Percentiles rank a stretch among this genome's conserved stretches.
Conservation (phyloP, 31 red algal genomes). For the Odonthalia washingtoniensis region DNA sequence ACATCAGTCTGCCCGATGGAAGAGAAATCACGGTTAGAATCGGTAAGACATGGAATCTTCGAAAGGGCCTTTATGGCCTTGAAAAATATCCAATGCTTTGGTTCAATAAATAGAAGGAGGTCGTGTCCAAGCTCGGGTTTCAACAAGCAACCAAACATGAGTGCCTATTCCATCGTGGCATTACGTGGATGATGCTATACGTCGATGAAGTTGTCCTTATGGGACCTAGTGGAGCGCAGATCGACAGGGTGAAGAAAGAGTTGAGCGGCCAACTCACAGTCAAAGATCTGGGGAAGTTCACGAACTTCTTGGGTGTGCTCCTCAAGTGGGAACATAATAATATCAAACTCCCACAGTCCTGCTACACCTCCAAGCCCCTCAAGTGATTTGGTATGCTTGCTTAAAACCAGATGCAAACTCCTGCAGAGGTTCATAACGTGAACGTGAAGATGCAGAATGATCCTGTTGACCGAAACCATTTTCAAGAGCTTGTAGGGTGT, state of each 20-base stretch:
- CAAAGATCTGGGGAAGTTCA: constrained; percentile 19
- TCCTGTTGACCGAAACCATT: no score
- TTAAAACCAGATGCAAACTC: not conserved
- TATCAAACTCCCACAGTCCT: not conserved
- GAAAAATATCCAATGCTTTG: no score
- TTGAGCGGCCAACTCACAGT: not conserved
- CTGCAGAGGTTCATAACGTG: not conserved
- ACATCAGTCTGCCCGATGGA: no score
- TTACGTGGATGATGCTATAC: constrained; percentile 30
- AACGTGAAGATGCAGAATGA: no score
- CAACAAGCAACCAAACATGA: constrained; percentile 5
- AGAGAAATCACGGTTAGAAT: no score
- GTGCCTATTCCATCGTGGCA: not conserved
- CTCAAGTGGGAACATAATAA: not conserved
- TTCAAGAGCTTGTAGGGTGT: no score
- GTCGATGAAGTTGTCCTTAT: constrained; percentile 59
- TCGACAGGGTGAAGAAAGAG: constrained; percentile 10
- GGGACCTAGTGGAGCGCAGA: not conserved
- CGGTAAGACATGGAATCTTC: no score
- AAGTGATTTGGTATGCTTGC: not conserved
- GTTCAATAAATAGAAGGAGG: not conserved
- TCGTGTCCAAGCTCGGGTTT: constrained; percentile 26
- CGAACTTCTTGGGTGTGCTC: constrained; percentile 24
- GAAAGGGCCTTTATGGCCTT: no score
- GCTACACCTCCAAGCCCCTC: not conserved